Evolutionary conservation across 306 rosid genomes (phyloP).

Genomic region (Prunus mume): DNA sequence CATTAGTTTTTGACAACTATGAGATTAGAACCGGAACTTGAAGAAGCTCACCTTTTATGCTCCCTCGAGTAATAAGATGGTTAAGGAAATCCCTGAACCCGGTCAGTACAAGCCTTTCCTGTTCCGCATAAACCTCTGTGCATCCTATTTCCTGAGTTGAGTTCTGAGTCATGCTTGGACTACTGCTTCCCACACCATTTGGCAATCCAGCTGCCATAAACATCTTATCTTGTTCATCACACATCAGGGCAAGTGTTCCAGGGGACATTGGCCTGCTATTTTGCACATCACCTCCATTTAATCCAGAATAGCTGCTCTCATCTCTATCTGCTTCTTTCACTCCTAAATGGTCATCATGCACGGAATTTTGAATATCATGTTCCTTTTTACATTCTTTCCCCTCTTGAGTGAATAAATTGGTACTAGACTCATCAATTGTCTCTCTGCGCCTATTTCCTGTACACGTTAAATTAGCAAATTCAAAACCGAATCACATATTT

Average conservation of each 20-base stretch:
- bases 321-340: slow-evolving; percentile 35
- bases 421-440: slow-evolving; percentile 24
- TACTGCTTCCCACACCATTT: slow-evolving; percentile 22
- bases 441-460: slow-evolving; percentile 37
- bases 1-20: slow-evolving; percentile 6
- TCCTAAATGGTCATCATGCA: slow-evolving; percentile 21
- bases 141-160: slow-evolving; percentile 35
- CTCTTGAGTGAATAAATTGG: slow-evolving; percentile 36
- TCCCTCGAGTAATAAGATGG: slow-evolving; percentile 51
- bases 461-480: slow-evolving; percentile 25
- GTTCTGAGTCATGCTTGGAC: slow-evolving; percentile 35
- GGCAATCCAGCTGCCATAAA: slow-evolving; percentile 40
- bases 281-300: slow-evolving; percentile 36
- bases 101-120: slow-evolving; percentile 60
- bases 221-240: slow-evolving; percentile 61
- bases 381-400: slow-evolving; percentile 33
- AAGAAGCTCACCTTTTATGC: slow-evolving; percentile 53
- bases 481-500: slow-evolving; percentile 5
- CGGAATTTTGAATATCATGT: slow-evolving; percentile 18
- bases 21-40: slow-evolving; percentile 10
- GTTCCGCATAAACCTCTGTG: slow-evolving; percentile 48
- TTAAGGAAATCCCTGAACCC: slow-evolving; percentile 59
- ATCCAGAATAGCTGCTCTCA: slow-evolving; percentile 29
- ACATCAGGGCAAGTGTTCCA: slow-evolving; percentile 70
- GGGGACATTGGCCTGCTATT: slow-evolving; percentile 58